Evolutionary conservation across 2,329 filamentous ascomycete species (phyloP), one percentile per base, ranked within the genome.

Genomic region (Penicillium sp.): DNA sequence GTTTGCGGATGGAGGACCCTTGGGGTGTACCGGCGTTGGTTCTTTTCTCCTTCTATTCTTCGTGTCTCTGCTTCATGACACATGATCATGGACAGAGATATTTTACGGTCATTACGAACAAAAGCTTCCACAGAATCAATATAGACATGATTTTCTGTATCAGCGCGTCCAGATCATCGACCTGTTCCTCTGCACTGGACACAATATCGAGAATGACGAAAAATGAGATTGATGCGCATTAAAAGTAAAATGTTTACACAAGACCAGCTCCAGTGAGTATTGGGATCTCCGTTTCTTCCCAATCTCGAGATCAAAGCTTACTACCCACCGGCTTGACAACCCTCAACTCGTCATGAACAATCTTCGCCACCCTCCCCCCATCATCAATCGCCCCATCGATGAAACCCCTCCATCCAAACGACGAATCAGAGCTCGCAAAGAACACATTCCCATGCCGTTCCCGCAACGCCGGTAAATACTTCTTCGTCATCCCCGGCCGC

Each of bases 311-410:
- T 37, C 30, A 52, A n/a, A 53, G 35, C 13, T 28, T 38, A 40
- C n/a, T 16, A 26, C 16, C 19, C 22, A 33, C 13, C n/a, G 37
- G 51, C 6, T 16, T 6, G 7, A 38, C 37, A 16, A n/a, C 37
- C 16, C 37, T 25, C 51, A 59, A 22, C 26, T 51, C 57, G 37
- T 55, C 57, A 25, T 35, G 22, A 38, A 55, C 46, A n/a, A 55
- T n/a, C 19, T 59, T 59, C 25, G 52, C 52, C 5, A 46, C 42
- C 30, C 52, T 53, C 11, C 42, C 43, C 25, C 52, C 57, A 26
- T 59, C 51, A 40, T 59, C 52, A 33, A 55, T 59, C 19, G 57
- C 57, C 22, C 57, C 51, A 25, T 54, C 51, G 30, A 59, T 59
- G 52, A 59, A 54, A 16, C 56, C 56, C 30, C 57, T 51, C 57